Conservation (phyloP, 306 rosid genomes). For the Citrullus colocynthis region DNA sequence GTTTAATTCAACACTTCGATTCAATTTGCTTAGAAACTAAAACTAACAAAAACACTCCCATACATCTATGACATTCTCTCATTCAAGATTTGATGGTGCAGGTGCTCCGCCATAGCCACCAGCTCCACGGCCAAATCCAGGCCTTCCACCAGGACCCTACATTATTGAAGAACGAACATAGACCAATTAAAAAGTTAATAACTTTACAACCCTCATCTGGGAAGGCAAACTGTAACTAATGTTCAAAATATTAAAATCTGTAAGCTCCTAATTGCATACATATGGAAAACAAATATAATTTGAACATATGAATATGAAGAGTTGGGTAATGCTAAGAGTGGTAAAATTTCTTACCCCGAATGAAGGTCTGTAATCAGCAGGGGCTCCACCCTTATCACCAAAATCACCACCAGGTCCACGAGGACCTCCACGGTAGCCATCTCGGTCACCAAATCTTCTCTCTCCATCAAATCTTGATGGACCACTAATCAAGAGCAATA, state of each 20-base stretch:
- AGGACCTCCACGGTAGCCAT: constrained; percentile 42
- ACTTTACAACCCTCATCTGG: not conserved
- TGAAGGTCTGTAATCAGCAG: constrained; percentile 37
- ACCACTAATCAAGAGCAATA: constrained; percentile 15
- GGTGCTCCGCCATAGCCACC: constrained; percentile 37
- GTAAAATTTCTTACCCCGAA: constrained; percentile 22
- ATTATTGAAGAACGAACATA: not conserved
- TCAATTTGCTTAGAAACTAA: not conserved
- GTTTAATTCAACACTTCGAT: not conserved
- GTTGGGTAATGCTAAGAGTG: no score
- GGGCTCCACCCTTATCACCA: constrained; percentile 42
- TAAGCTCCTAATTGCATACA: not conserved
- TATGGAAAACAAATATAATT: not conserved
- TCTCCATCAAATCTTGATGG: constrained; percentile 42
- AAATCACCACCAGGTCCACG: constrained; percentile 37
- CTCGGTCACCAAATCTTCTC: constrained; percentile 34
- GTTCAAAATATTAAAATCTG: not conserved
- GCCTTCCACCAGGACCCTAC: constrained; percentile 35
- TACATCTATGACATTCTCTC: not conserved
- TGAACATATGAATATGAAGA: not conserved
- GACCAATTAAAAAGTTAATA: not conserved
- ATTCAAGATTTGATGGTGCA: constrained; percentile 37
- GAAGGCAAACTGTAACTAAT: not conserved
- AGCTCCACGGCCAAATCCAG: constrained; percentile 43
- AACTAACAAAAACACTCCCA: constrained; percentile 5